Base-by-base conservation (phyloP, 768 basidiomycete genomes). In the Amanita subjunquillea region DNA sequence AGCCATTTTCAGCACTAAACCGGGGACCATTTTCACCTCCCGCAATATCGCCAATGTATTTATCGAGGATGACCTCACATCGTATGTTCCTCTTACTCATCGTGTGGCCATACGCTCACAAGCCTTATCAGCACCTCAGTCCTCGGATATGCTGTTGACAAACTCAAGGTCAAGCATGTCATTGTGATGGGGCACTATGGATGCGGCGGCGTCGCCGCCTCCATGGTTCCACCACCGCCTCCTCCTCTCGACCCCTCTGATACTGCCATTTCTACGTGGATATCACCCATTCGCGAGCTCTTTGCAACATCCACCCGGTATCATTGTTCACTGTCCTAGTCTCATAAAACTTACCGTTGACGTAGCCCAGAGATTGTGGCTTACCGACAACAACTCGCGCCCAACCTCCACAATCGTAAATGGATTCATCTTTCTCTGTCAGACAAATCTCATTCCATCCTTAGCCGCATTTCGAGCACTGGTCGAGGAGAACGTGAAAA, bases 151-250 rank as follows among this genome's bases (percentile, higher is more conserved):
- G 59, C 56, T 7, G 56, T 60, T 7, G 45, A 54, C 8, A 53
- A 53, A 17, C 54, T 60, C 1, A 51, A 54, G 12, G 58, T 63
- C 36, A 59, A 54, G 37, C 59, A 63, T 50, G 53, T 62, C 23
- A 56, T 63, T 6, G 56, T 62, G 12, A 60, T 62, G 57, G 62
- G 62, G 13, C 62, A 62, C 50, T 62, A 62, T 25, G 62, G 62
- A 2, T 63, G 60, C 36, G 60, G 58, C 8, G 62, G 62, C 8
- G 56, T 61, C 15, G 58, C 60, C 9, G 58, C 58, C 3, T 50
- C 62, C 4, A 62, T 58, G 32, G 44, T 45, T 15, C 50, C 58
- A 1, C 53, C 55, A n/a, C 54, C 57, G 6, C 10, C 22, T 23
- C 30, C 46, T 3, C 56, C 58, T 2, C 13, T 54, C 3, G 37